Percentiles rank a stretch among this genome's conserved stretches.
Evolutionary conservation across 2,329 filamentous ascomycete genomes (phyloP).

Genomic region (Corynespora cassiicola): DNA sequence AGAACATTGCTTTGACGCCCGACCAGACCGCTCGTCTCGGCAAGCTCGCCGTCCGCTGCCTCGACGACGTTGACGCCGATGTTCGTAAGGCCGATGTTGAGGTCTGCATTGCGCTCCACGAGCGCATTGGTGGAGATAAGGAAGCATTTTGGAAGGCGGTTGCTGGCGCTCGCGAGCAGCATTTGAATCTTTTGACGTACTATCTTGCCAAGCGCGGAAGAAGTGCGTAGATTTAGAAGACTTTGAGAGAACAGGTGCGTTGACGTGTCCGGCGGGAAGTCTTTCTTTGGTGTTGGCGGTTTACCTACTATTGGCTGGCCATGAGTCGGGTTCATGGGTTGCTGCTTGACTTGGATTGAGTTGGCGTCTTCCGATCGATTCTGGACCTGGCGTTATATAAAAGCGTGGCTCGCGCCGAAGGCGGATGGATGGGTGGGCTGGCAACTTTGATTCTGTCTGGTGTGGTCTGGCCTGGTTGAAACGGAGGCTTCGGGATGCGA

Average conservation of each 20-base stretch:
- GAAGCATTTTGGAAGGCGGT: conserved; percentile 72
- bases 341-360: neutral
- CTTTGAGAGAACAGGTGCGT: neutral
- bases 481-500: too few species aligned
- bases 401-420: too few species aligned
- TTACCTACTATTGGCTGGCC: neutral
- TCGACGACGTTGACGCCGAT: conserved; percentile 48
- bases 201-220: conserved; percentile 68
- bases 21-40: conserved; percentile 47
- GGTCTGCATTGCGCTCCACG: conserved; percentile 76
- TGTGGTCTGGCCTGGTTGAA: conserved; percentile 4
- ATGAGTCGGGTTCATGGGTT: conserved; percentile 1
- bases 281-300: neutral
- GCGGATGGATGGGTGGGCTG: too few species aligned
- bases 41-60: conserved; percentile 44
- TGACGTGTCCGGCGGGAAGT: neutral
- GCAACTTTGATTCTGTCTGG: conserved; percentile 7
- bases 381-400: neutral
- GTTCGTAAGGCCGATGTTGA: conserved; percentile 75
- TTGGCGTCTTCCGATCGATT: neutral
- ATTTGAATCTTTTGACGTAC: conserved; percentile 79
- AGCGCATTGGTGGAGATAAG: conserved; percentile 45
- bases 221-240: conserved; percentile 28
- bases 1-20: conserved; percentile 34
- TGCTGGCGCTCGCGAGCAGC: conserved; percentile 70